A percentile compares a stretch with the other conserved stretches of the same genome.
phyloP scores from a whole-genome alignment of 169 alveolate genomes.

The Plasmodium vinckei region DNA sequence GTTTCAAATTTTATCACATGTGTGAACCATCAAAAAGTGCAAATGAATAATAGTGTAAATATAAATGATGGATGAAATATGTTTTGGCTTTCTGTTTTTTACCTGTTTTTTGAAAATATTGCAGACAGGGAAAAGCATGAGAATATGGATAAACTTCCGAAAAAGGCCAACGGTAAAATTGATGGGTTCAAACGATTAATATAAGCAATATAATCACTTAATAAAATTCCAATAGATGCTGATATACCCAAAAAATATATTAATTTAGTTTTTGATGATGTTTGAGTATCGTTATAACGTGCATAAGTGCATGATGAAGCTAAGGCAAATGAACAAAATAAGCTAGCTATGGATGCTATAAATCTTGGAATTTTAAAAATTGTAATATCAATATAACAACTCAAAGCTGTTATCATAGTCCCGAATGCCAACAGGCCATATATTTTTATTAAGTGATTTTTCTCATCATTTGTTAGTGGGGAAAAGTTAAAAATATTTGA shows the following conservation, averaged over 20 bases:
- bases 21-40: no score
- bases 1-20: no score
- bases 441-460: slow-evolving; percentile 65
- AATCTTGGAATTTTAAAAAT: slow-evolving; percentile 64
- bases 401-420: slow-evolving; percentile 54
- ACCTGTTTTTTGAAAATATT: slow-evolving; percentile 71
- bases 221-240: slow-evolving; percentile 57
- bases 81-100: not conserved
- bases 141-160: slow-evolving; percentile 70
- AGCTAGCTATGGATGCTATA: slow-evolving; percentile 62
- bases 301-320: slow-evolving; percentile 70
- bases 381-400: slow-evolving; percentile 63
- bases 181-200: slow-evolving; percentile 72
- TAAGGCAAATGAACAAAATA: slow-evolving; percentile 59
- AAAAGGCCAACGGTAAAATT: slow-evolving; percentile 67
- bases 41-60: no score
- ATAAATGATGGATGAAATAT: not conserved
- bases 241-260: slow-evolving; percentile 69
- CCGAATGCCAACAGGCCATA: slow-evolving; percentile 74
- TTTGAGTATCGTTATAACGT: slow-evolving; percentile 14
- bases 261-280: slow-evolving; percentile 52
- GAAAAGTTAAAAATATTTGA: slow-evolving; percentile 69
- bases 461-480: slow-evolving; percentile 71
- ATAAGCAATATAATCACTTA: slow-evolving; percentile 67
- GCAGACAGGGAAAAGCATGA: slow-evolving; percentile 72